phyloP scores from a whole-genome alignment of 2,329 filamentous ascomycete genomes.

The Herpomyces periplanetae region DNA sequence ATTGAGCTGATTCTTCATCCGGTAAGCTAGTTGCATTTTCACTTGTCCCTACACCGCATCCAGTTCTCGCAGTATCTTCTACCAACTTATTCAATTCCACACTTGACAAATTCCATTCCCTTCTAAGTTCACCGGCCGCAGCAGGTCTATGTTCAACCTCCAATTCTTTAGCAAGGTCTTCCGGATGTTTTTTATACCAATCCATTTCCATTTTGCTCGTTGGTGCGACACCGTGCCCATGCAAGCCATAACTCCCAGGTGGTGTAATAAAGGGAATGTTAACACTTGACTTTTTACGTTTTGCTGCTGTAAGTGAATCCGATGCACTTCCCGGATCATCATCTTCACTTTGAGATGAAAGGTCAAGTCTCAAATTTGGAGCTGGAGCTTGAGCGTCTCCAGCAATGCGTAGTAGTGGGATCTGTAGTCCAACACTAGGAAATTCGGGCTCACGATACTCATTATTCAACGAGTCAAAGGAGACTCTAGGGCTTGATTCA shows the following conservation, averaged over 20 bases:
- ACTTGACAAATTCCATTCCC: slow-evolving; percentile 52
- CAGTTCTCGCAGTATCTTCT: slow-evolving; percentile 18
- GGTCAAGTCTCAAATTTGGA: slow-evolving; percentile 17
- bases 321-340: slow-evolving; percentile 12
- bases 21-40: too few species aligned
- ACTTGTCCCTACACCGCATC: slow-evolving; percentile 15
- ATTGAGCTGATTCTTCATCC: too few species aligned
- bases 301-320: slow-evolving; percentile 15
- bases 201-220: slow-evolving; percentile 55
- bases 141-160: slow-evolving; percentile 19
- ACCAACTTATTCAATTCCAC: slow-evolving; percentile 72
- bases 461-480: slow-evolving; percentile 14
- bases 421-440: slow-evolving; percentile 58
- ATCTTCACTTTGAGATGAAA: slow-evolving; percentile 8
- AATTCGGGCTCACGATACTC: slow-evolving; percentile 46
- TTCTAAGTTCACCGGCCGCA: slow-evolving; percentile 16
- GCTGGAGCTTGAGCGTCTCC: slow-evolving; percentile 89
- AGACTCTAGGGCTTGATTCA: too few species aligned
- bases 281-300: slow-evolving; percentile 26
- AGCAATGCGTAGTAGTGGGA: slow-evolving; percentile 68
- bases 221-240: slow-evolving; percentile 37
- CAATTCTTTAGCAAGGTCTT: slow-evolving; percentile 32
- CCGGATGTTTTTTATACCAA: slow-evolving; percentile 73
- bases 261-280: slow-evolving; percentile 27
- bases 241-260: slow-evolving; percentile 65